These are phyloP conservation scores for Lavandula angustifolia DNA, from an alignment of 257 asterid species.

Conservation along the genomic window DNA sequence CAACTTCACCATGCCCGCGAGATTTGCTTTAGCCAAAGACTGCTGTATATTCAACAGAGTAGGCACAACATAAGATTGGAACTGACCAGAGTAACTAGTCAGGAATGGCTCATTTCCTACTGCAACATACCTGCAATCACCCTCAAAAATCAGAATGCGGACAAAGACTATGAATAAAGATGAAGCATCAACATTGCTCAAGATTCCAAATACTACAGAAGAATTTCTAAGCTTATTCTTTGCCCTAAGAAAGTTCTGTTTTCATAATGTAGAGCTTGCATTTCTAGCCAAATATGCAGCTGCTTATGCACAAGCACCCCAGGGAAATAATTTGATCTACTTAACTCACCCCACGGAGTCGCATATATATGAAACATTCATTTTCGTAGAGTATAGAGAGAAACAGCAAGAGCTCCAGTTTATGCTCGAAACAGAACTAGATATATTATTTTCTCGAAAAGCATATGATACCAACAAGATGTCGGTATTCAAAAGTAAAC, in stretches of 20 bases:
- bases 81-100: constrained; percentile 71
- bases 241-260: background rate
- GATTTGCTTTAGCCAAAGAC: constrained; percentile 68
- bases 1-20: constrained; percentile 69
- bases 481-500: constrained; percentile 18
- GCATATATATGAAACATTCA: background rate
- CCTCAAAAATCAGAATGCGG: constrained; percentile 29
- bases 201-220: constrained; percentile 10
- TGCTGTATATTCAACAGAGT: constrained; percentile 72
- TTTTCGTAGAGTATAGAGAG: background rate
- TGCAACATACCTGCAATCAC: constrained; percentile 71
- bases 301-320: background rate
- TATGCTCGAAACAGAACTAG: constrained; percentile 12
- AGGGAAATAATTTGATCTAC: constrained; percentile 1
- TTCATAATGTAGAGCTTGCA: background rate
- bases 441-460: background rate
- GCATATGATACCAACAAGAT: background rate
- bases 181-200: background rate
- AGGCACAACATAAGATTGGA: constrained; percentile 72
- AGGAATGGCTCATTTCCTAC: constrained; percentile 97
- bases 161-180: constrained; percentile 19
- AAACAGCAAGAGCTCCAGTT: background rate
- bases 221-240: background rate
- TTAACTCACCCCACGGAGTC: background rate
- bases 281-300: constrained; percentile 7